A percentile compares a stretch with the other conserved stretches of the same genome.
phyloP scores from a whole-genome alignment of 495 filamentous ascomycete genomes.

The Annulohypoxylon nitens region DNA sequence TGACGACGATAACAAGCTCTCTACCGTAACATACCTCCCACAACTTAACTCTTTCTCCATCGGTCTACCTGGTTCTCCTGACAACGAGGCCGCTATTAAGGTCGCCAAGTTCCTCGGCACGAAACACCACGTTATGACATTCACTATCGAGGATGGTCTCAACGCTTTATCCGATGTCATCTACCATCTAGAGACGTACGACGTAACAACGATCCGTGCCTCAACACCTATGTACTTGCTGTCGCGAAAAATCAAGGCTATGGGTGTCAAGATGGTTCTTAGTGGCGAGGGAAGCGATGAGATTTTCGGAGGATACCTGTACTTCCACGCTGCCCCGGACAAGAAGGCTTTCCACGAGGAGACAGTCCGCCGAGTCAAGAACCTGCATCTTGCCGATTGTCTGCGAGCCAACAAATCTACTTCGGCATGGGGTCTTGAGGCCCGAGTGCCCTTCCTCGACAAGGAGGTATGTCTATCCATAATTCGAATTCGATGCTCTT shows the following conservation, averaged over 20 bases:
- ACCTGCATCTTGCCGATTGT: constrained; percentile 95
- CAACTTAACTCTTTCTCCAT: constrained; percentile 99
- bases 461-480: constrained; percentile 70
- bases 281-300: constrained; percentile 97
- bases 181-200: constrained; percentile 96
- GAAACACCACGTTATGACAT: constrained; percentile 97
- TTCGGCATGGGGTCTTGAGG: constrained; percentile 98
- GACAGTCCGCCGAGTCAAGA: constrained; percentile 91
- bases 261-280: constrained; percentile 99
- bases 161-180: constrained; percentile 97
- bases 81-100: constrained; percentile 87
- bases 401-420: constrained; percentile 99
- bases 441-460: constrained; percentile 97
- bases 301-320: constrained; percentile 98
- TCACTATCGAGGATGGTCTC: constrained; percentile 95
- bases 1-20: constrained; percentile 88
- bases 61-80: constrained; percentile 89
- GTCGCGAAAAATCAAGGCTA: constrained; percentile 97
- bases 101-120: constrained; percentile 97
- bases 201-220: constrained; percentile 97
- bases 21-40: constrained; percentile 90
- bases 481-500: neutral
- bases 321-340: constrained; percentile 95
- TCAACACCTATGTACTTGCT: constrained; percentile 99
- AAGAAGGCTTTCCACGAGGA: constrained; percentile 93